Conservation (phyloP, 1,139 yeast species). For the Candida sp. region DNA sequence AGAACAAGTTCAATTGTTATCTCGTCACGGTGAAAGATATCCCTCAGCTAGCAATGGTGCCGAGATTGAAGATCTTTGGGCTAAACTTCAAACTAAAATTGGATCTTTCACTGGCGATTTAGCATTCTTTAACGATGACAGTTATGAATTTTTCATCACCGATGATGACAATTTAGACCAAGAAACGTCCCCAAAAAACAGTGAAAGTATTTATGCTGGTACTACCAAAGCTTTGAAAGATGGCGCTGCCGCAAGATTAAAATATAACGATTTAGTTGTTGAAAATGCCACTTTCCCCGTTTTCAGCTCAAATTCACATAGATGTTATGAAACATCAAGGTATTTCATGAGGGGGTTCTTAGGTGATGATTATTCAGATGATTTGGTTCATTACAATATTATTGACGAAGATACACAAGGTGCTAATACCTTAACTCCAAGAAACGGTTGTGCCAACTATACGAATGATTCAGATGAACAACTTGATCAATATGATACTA, state of each 20-base stretch:
- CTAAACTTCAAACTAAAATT: conserved; percentile 16
- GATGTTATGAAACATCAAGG: conserved; percentile 25
- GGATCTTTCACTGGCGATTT: conserved; percentile 18
- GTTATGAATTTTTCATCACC: conserved; percentile 20
- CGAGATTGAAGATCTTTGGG: conserved; percentile 16
- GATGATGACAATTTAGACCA: conserved; percentile 21
- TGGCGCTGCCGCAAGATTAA: conserved; percentile 27
- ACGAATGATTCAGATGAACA: conserved; percentile 13
- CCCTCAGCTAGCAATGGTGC: conserved; percentile 31
- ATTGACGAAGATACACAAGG: conserved; percentile 21
- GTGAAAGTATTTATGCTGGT: conserved; percentile 20
- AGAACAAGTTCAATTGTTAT: conserved; percentile 55
- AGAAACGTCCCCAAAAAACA: conserved; percentile 20
- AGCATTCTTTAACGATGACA: conserved; percentile 16
- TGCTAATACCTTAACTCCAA: conserved; percentile 24
- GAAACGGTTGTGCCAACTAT: conserved; percentile 17
- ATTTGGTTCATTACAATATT: conserved; percentile 13
- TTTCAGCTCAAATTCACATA: conserved; percentile 25
- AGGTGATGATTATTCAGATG: conserved; percentile 15
- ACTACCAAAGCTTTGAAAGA: conserved; percentile 22
- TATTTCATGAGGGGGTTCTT: conserved; percentile 27
- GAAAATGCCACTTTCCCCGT: conserved; percentile 19
- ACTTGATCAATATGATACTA: conserved; percentile 25
- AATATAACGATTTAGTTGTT: conserved; percentile 21
- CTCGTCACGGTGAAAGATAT: conserved; percentile 67